Conservation (phyloP, 352 stramenopile species). For the Phytopythium helicoides region DNA sequence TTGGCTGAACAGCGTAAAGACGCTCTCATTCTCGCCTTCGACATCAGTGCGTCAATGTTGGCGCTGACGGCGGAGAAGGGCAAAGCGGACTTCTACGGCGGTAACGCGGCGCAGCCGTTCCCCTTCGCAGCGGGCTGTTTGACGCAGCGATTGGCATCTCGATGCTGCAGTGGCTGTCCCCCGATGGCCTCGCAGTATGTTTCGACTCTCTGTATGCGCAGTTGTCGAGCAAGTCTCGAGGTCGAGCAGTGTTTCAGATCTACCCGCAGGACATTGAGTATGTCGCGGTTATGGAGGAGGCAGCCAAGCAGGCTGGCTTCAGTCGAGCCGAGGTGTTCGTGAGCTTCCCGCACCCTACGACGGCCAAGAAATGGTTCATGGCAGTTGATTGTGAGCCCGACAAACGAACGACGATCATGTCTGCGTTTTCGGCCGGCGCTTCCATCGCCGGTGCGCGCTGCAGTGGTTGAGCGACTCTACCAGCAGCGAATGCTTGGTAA, state of each 20-base stretch:
- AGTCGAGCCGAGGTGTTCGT: constrained; percentile 56
- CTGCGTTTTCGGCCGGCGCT: constrained; percentile 64
- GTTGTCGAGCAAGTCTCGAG: constrained; percentile 13
- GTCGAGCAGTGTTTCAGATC: constrained; percentile 61
- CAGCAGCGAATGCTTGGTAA: background rate
- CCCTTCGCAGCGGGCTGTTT: constrained; percentile 45
- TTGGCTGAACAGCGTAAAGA: constrained; percentile 26
- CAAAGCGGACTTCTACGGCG: constrained; percentile 49
- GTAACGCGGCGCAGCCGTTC: constrained; percentile 60
- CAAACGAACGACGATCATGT: constrained; percentile 10
- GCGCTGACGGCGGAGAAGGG: constrained; percentile 23
- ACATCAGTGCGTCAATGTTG: constrained; percentile 79
- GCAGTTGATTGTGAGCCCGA: constrained; percentile 12
- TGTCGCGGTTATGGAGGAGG: constrained; percentile 58
- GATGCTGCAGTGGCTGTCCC: constrained; percentile 82
- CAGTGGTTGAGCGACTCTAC: constrained; percentile 37
- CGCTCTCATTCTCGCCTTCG: constrained; percentile 56
- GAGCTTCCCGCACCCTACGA: constrained; percentile 62
- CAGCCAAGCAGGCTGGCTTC: constrained; percentile 44
- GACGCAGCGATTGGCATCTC: constrained; percentile 70
- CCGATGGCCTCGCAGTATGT: constrained; percentile 50
- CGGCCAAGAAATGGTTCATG: constrained; percentile 80
- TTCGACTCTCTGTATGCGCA: constrained; percentile 46
- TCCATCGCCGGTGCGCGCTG: constrained; percentile 52
- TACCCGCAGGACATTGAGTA: constrained; percentile 54